These are phyloP conservation scores for Penicillium sp. DNA, from an alignment of 2,329 filamentous ascomycete genomes.

Conservation along the genomic window DNA sequence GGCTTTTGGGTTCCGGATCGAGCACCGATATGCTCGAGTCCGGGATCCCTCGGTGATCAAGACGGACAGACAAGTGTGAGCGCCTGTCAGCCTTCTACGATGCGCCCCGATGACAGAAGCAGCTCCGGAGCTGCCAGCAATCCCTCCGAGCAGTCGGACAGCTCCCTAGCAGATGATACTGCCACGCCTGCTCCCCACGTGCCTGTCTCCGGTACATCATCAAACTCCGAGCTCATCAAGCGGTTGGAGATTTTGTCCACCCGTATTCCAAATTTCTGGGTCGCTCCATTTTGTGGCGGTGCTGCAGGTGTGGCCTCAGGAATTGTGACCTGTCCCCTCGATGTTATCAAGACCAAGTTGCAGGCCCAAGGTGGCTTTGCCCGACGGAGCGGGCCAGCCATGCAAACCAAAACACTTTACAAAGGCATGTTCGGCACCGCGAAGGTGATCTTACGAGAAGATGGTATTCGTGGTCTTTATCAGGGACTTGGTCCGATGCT, in stretches of 20 bases:
- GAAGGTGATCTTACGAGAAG: constrained; percentile 78
- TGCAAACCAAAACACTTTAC: constrained; percentile 63
- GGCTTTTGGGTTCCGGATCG: constrained; percentile 40
- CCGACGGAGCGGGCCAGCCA: constrained; percentile 41
- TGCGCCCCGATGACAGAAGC: constrained; percentile 48
- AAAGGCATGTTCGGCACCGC: constrained; percentile 85
- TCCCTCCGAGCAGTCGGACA: constrained; percentile 29
- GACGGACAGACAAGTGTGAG: constrained; percentile 40
- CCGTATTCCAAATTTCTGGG: constrained; percentile 54
- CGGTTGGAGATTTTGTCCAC: constrained; percentile 45
- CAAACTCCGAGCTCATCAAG: constrained; percentile 31
- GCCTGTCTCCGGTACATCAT: constrained; percentile 28
- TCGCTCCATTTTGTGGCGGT: constrained; percentile 85
- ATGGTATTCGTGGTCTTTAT: constrained; percentile 88
- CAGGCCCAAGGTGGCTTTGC: constrained; percentile 88
- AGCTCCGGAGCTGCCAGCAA: constrained; percentile 34
- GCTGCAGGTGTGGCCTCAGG: constrained; percentile 89
- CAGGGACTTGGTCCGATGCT: constrained; percentile 92
- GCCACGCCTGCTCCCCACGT: constrained; percentile 26
- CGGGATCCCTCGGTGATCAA: constrained; percentile 44
- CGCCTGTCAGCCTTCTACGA: constrained; percentile 34
- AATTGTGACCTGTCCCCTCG: constrained; percentile 91
- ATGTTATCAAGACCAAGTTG: constrained; percentile 98
- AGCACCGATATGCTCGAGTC: constrained; percentile 43
- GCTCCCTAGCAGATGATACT: constrained; percentile 22